A percentile compares a stretch with the other conserved stretches of the same genome.
These are phyloP conservation scores for Anisodus tanguticus DNA, from an alignment of 257 asterid genomes.

Conservation along the genomic window DNA sequence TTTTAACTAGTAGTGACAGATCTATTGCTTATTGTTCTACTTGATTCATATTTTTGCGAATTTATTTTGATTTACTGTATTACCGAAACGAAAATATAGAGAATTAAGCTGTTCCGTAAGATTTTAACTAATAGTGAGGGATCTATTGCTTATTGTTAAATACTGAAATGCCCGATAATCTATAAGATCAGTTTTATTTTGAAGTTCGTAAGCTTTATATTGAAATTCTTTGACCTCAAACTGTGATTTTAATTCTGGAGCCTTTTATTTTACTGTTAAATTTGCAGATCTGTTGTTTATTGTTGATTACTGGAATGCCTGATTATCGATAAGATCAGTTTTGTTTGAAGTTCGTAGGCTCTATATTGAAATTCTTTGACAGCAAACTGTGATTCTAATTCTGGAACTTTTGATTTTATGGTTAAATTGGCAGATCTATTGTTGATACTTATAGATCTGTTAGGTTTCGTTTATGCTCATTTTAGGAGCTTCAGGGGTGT, in stretches of 20 bases:
- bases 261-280: no score
- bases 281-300: background rate
- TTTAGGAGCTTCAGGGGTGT: background rate
- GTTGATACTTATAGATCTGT: slow-evolving; percentile 7
- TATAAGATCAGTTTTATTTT: no score
- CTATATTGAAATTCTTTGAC: background rate
- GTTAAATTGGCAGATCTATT: slow-evolving; percentile 1
- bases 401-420: background rate
- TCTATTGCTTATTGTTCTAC: background rate
- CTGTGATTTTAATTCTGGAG: background rate
- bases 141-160: no score
- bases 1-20: slow-evolving; percentile 6
- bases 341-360: background rate
- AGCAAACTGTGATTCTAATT: background rate
- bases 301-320: background rate
- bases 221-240: background rate
- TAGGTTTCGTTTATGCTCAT: background rate
- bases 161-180: no score
- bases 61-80: no score
- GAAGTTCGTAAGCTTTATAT: no score
- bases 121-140: no score
- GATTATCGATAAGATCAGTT: background rate
- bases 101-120: no score
- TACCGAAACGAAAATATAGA: no score
- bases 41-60: no score